Evolutionary conservation across 306 rosid species (phyloP).

Genomic region (Betula pendula): DNA sequence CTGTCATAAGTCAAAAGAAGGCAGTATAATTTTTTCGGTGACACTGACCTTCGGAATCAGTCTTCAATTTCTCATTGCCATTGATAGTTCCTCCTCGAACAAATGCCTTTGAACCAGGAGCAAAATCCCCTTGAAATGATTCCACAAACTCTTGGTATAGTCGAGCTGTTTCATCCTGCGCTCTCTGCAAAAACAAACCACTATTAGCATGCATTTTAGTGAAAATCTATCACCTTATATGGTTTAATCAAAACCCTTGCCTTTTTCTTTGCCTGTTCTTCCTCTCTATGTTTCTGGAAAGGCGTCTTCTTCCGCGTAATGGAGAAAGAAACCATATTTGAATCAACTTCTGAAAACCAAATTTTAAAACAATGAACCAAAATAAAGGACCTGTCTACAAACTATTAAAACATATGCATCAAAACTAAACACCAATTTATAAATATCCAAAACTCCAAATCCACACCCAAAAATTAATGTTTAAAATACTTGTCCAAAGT

Average conservation of each 20-base stretch:
- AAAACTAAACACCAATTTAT: slow-evolving; percentile 1
- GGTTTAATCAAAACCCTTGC: slow-evolving; percentile 33
- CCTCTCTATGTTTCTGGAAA: slow-evolving; percentile 96
- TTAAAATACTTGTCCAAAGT: not conserved
- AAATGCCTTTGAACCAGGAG: slow-evolving; percentile 90
- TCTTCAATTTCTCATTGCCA: slow-evolving; percentile 71
- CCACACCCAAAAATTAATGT: not conserved
- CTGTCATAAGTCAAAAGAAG: slow-evolving; percentile 19
- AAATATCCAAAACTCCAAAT: not conserved
- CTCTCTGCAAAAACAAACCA: slow-evolving; percentile 58
- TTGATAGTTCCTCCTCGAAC: slow-evolving; percentile 94
- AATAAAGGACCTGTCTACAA: too few relatives aligned
- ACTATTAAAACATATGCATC: too few relatives aligned
- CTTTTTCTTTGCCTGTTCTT: slow-evolving; percentile 99
- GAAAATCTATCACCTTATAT: slow-evolving; percentile 3
- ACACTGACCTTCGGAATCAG: slow-evolving; percentile 73
- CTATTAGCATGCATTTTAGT: slow-evolving; percentile 14
- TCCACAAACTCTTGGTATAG: slow-evolving; percentile 92
- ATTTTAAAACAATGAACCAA: slow-evolving; percentile 10
- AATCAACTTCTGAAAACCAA: slow-evolving; percentile 46
- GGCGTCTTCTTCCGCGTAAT: slow-evolving; percentile 82
- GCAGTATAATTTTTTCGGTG: slow-evolving; percentile 22
- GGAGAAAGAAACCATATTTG: too few relatives aligned
- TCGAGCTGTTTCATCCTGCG: slow-evolving; percentile 98
- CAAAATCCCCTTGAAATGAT: slow-evolving; percentile 91